Evolutionary conservation across 1,139 yeast genomes (phyloP).

Genomic region (Arxiozyma slooffiae): DNA sequence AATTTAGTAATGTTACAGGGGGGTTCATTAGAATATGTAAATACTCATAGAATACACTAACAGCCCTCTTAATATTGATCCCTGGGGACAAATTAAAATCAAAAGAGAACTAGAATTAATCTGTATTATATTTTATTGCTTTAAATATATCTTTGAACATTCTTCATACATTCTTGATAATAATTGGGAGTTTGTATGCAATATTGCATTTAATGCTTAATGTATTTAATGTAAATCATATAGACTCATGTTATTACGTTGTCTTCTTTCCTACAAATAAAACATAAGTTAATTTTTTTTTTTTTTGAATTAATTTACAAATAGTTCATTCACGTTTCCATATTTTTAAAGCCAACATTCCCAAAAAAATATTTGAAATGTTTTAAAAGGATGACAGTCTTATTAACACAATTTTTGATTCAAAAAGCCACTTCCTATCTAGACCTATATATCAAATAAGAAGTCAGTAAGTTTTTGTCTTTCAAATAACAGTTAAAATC

Average conservation of each 20-base stretch:
- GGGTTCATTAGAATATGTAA: constrained; percentile 73
- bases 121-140: constrained; percentile 19
- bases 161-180: constrained; percentile 91
- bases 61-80: constrained; percentile 77
- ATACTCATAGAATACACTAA: constrained; percentile 85
- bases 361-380: constrained; percentile 77
- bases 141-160: constrained; percentile 43
- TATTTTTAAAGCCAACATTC: constrained; percentile 64
- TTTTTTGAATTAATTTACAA: constrained; percentile 71
- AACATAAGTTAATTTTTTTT: constrained; percentile 47
- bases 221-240: constrained; percentile 61
- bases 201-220: constrained; percentile 84
- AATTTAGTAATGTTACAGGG: constrained; percentile 79
- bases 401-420: constrained; percentile 64
- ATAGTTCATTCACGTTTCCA: constrained; percentile 92
- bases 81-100: constrained; percentile 37
- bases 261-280: constrained; percentile 68
- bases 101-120: constrained; percentile 3
- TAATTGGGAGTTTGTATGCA: constrained; percentile 86
- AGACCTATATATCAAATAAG: constrained; percentile 56
- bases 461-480: constrained; percentile 72
- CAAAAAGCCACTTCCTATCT: constrained; percentile 34
- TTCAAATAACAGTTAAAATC: constrained; percentile 58
- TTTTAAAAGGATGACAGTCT: constrained; percentile 51
- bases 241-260: constrained; percentile 59